Percentiles rank a stretch among this genome's conserved stretches.
Evolutionary conservation across 1,284 basidiomycete species (phyloP).

Genomic region (Marasmius sp.): DNA sequence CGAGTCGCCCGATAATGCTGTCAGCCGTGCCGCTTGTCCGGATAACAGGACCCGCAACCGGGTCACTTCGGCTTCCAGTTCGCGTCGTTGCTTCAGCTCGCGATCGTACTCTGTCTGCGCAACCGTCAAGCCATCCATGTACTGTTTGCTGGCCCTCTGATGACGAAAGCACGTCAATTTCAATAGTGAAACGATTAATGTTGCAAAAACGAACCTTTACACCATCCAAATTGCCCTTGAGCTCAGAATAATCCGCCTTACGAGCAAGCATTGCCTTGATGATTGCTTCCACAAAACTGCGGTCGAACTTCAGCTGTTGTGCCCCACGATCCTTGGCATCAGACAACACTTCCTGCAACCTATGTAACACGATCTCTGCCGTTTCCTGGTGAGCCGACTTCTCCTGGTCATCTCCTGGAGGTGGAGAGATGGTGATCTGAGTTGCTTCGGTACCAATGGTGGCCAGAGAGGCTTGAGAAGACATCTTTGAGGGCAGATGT

Average conservation of each 20-base stretch:
- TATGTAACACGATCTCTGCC: constrained; percentile 46
- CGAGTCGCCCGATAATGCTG: constrained; percentile 78
- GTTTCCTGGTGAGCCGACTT: constrained; percentile 36
- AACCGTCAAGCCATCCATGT: constrained; percentile 88
- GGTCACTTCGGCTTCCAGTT: constrained; percentile 90
- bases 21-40: constrained; percentile 86
- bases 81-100: constrained; percentile 83
- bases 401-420: constrained; percentile 33
- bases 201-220: constrained; percentile 66
- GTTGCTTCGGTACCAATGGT: not conserved
- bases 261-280: constrained; percentile 69
- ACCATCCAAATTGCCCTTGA: constrained; percentile 81
- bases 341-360: constrained; percentile 61
- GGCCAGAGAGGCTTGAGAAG: not conserved
- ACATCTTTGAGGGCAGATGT: not conserved
- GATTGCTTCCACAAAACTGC: constrained; percentile 73
- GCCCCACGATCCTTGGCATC: constrained; percentile 65
- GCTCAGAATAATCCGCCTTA: constrained; percentile 59
- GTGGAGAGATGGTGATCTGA: constrained; percentile 43
- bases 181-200: not conserved
- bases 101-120: constrained; percentile 93
- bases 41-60: constrained; percentile 83
- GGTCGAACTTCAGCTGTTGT: constrained; percentile 72
- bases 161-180: constrained; percentile 4
- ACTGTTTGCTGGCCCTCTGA: constrained; percentile 86